These are phyloP conservation scores for Torulaspora pretoriensis DNA, from an alignment of 1,139 yeast genomes.

Conservation along the genomic window DNA sequence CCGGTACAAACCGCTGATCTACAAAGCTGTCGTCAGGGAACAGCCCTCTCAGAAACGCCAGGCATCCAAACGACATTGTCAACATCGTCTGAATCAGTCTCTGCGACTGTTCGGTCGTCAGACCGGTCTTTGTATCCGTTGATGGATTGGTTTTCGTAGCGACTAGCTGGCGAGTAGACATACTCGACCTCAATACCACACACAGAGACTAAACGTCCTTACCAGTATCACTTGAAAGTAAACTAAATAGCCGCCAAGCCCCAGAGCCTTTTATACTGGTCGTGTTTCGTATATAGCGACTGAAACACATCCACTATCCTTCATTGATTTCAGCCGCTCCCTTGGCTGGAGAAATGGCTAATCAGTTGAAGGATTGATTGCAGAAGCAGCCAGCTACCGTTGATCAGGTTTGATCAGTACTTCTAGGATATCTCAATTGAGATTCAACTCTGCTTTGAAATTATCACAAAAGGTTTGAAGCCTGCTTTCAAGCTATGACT, in stretches of 20 bases:
- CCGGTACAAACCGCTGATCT: slow-evolving; percentile 42
- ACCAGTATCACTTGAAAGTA: background rate
- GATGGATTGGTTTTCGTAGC: slow-evolving; percentile 17
- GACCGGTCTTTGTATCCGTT: slow-evolving; percentile 21
- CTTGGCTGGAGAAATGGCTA: background rate
- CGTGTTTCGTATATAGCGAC: background rate
- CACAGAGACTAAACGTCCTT: background rate
- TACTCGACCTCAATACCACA: background rate
- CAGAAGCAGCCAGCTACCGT: background rate
- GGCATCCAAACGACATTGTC: slow-evolving; percentile 48
- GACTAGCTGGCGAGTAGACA: slow-evolving; percentile 32
- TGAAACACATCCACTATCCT: background rate
- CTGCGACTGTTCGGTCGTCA: slow-evolving; percentile 39
- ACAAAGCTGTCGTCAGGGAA: slow-evolving; percentile 48
- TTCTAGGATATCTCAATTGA: background rate
- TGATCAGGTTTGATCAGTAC: background rate
- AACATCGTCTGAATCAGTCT: slow-evolving; percentile 44
- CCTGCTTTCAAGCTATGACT: slow-evolving; percentile 9
- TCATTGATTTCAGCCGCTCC: background rate
- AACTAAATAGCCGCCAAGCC: slow-evolving; percentile 3
- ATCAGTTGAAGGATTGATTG: background rate
- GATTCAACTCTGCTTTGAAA: background rate
- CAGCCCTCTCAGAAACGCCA: slow-evolving; percentile 49
- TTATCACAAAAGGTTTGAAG: too few relatives aligned
- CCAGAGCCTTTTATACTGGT: background rate